Base-by-base conservation (phyloP, 768 basidiomycete genomes). In the Mycena galericulata region DNA sequence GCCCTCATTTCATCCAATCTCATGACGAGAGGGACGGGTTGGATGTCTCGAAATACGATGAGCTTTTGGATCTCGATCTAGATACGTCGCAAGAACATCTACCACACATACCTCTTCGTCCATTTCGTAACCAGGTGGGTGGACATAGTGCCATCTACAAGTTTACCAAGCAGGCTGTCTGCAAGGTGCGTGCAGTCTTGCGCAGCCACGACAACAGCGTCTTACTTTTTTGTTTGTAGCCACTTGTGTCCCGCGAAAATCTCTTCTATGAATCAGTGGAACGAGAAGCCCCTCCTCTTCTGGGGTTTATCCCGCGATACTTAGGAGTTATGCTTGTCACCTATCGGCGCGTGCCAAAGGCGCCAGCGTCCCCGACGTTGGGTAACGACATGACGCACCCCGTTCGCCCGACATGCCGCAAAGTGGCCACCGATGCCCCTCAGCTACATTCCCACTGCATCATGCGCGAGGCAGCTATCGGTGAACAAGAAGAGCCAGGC, bases 251-350 rank as follows among this genome's bases (percentile, higher is more conserved):
- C 4, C 90, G 97, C 63, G 98, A 99, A 81, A 99, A 99, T 76
- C 84, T 98, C 51, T 98, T 99, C 76, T 99, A 99, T 77, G 98
- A 99, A 78, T 89, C 96, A 2, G 96, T 99, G 34, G 98, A 99
- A 78, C 88, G 91, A 29, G 94, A 96, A 74, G 94, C 95, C 0
- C 97, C 98, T 0, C 96, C 95, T 5, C 85, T 99, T 11, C 86
- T 99, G 5, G 92, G 88, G 17, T 99, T 95, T 75, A 98, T 98
- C 67, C 98, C 98, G n/a, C 92, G 97, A 47, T 99, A 99, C 79
- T 86, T 99, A 18, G 98, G 98, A 26, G 98, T 99, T 61, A 98
- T 99, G 96, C 87, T 99, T 45, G 97, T 99, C 74, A 97, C 92
- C 58, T 99, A 99, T 76, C 90, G 98, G 27, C 88, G 92, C 17